These are phyloP conservation scores for Tetrapisispora namnaoensis DNA, from an alignment of 805 yeast species.

Conservation along the genomic window DNA sequence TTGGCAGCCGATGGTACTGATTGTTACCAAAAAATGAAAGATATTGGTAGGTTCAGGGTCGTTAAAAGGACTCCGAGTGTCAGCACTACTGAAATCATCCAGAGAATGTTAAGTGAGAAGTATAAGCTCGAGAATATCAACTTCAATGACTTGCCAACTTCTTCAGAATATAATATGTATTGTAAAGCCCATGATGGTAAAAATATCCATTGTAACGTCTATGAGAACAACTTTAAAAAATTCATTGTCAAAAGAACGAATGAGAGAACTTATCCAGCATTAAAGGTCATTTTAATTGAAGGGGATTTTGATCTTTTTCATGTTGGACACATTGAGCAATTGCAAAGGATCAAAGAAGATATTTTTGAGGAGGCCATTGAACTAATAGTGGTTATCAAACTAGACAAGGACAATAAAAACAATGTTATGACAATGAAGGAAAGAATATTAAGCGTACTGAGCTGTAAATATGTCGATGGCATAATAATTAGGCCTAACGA, in stretches of 20 bases:
- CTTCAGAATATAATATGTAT: slow-evolving; percentile 34
- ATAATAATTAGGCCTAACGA: slow-evolving; percentile 39
- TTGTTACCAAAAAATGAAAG: slow-evolving; percentile 77
- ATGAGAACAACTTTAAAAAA: slow-evolving; percentile 34
- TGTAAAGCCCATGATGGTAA: slow-evolving; percentile 57
- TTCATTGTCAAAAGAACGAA: slow-evolving; percentile 17
- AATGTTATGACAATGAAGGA: slow-evolving; percentile 76
- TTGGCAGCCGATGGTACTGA: slow-evolving; percentile 94
- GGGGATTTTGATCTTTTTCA: slow-evolving; percentile 91
- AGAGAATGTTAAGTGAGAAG: slow-evolving; percentile 54
- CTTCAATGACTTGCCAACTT: slow-evolving; percentile 6
- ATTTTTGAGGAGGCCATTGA: slow-evolving; percentile 37
- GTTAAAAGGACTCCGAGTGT: slow-evolving; percentile 92
- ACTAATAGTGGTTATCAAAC: slow-evolving; percentile 42
- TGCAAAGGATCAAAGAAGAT: slow-evolving; percentile 37
- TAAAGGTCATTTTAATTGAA: slow-evolving; percentile 31
- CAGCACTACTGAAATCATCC: slow-evolving; percentile 89
- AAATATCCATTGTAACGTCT: slow-evolving; percentile 45
- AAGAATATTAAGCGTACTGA: slow-evolving; percentile 77
- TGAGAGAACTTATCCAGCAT: not conserved
- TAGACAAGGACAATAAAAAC: slow-evolving; percentile 43
- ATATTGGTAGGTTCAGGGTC: slow-evolving; percentile 75
- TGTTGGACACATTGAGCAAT: slow-evolving; percentile 80
- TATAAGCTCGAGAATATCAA: not conserved
- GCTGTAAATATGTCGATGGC: slow-evolving; percentile 77